Evolutionary conservation across 768 basidiomycete species (phyloP).

Genomic region (Xerocomus spinulosus): DNA sequence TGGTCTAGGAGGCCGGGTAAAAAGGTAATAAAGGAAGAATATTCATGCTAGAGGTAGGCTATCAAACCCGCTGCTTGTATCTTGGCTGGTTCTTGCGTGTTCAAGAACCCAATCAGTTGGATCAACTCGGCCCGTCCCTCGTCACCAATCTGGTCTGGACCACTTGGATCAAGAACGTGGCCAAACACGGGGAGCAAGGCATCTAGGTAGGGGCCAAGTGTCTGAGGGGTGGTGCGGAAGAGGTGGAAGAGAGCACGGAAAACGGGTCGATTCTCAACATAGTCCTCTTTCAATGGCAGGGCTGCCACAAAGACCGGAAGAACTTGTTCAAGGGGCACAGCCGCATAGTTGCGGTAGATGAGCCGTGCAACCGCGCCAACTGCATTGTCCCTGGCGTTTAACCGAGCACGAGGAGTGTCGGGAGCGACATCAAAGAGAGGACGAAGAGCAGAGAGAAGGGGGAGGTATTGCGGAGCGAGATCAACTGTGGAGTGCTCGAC

Average conservation of each 20-base stretch:
- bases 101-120: slow-evolving; percentile 65
- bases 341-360: slow-evolving; percentile 71
- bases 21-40: too few relatives aligned
- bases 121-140: slow-evolving; percentile 76
- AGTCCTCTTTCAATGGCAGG: slow-evolving; percentile 85
- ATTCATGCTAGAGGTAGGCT: slow-evolving; percentile 47
- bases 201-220: slow-evolving; percentile 73
- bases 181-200: slow-evolving; percentile 74
- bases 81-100: slow-evolving; percentile 69
- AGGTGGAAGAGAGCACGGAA: slow-evolving; percentile 88
- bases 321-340: slow-evolving; percentile 86
- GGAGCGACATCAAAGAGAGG: slow-evolving; percentile 71
- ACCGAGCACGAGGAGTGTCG: slow-evolving; percentile 55
- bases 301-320: slow-evolving; percentile 78
- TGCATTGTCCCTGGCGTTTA: slow-evolving; percentile 97
- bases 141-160: slow-evolving; percentile 72
- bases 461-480: slow-evolving; percentile 74
- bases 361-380: slow-evolving; percentile 87
- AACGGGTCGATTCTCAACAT: slow-evolving; percentile 83
- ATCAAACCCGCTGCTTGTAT: slow-evolving; percentile 75
- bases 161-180: slow-evolving; percentile 73
- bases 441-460: slow-evolving; percentile 72
- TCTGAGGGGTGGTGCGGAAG: slow-evolving; percentile 69
- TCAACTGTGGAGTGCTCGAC: slow-evolving; percentile 83
- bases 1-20: slow-evolving; percentile 20